Conservation (phyloP, 257 asterid species). For the Parsonsia alboflavescens region DNA sequence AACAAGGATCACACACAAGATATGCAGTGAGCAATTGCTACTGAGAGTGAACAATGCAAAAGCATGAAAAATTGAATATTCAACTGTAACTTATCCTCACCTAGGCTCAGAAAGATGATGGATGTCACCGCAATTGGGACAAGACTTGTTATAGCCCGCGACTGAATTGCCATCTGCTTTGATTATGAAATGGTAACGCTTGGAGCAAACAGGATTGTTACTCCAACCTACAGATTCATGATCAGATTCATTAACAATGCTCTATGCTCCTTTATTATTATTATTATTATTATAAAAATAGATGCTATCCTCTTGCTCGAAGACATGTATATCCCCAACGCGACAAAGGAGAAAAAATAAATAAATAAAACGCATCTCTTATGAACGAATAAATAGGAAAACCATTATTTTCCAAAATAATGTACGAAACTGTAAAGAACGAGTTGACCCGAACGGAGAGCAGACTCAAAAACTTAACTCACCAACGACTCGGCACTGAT, state of each 20-base stretch:
- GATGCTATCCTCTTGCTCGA: background rate
- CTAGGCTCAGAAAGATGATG: slow-evolving; percentile 69
- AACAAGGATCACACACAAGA: background rate
- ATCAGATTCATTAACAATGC: background rate
- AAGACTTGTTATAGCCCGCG: slow-evolving; percentile 63
- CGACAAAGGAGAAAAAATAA: background rate
- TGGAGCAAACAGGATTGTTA: slow-evolving; percentile 83
- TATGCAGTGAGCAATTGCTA: background rate
- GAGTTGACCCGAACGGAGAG: slow-evolving; percentile 15
- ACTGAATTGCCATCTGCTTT: slow-evolving; percentile 87
- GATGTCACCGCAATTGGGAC: slow-evolving; percentile 74
- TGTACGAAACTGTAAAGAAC: slow-evolving; percentile 1
- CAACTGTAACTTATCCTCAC: slow-evolving; percentile 28
- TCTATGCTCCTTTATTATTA: no score
- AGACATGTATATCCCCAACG: background rate
- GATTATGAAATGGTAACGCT: slow-evolving; percentile 84
- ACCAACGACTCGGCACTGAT: slow-evolving; percentile 99
- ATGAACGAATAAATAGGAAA: background rate
- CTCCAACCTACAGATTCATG: slow-evolving; percentile 66
- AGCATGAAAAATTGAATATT: background rate
- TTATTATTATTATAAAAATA: no score
- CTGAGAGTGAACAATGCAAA: background rate
- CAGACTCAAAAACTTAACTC: slow-evolving; percentile 47
- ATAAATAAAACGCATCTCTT: background rate
- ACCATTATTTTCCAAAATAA: background rate